Conservation (phyloP, 2,329 filamentous ascomycete genomes). For the Alternaria sp. region DNA sequence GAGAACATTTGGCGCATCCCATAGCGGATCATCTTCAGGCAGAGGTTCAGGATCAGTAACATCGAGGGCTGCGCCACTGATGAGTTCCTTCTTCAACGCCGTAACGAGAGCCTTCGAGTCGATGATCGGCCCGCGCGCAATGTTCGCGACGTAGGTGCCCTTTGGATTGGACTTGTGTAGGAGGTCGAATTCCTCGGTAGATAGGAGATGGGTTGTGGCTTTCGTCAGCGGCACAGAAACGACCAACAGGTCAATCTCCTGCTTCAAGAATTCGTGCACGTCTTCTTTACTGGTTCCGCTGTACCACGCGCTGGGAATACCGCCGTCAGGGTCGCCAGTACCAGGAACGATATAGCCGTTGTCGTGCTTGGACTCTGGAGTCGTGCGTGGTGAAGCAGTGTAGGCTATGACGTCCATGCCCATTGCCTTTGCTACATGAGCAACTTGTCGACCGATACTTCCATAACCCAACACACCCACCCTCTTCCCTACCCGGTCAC, state of each 20-base stretch:
- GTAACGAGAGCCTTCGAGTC: slow-evolving; percentile 69
- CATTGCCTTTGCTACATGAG: slow-evolving; percentile 67
- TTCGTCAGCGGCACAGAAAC: slow-evolving; percentile 65
- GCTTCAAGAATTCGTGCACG: slow-evolving; percentile 62
- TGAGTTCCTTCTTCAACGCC: slow-evolving; percentile 64
- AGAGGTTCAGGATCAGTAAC: slow-evolving; percentile 83
- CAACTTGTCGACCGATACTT: slow-evolving; percentile 68
- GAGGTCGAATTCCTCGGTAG: slow-evolving; percentile 61
- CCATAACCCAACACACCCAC: slow-evolving; percentile 70
- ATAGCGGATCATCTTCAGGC: slow-evolving; percentile 72
- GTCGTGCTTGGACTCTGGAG: slow-evolving; percentile 70
- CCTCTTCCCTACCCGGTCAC: slow-evolving; percentile 65
- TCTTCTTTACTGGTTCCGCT: slow-evolving; percentile 61
- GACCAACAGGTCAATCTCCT: slow-evolving; percentile 65
- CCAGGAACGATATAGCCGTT: slow-evolving; percentile 72
- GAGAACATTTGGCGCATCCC: slow-evolving; percentile 73
- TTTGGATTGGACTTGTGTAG: slow-evolving; percentile 57
- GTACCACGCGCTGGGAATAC: slow-evolving; percentile 65
- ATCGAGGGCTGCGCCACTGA: slow-evolving; percentile 76
- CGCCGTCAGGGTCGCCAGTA: slow-evolving; percentile 68
- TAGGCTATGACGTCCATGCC: slow-evolving; percentile 79
- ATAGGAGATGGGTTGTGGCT: slow-evolving; percentile 64
- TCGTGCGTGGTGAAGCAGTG: slow-evolving; percentile 73
- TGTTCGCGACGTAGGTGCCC: slow-evolving; percentile 72
- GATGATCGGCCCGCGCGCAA: slow-evolving; percentile 71